Evolutionary conservation across 345 rosid species (phyloP), one percentile per base, ranked within the genome.

Genomic region (Eucalyptus globulus): DNA sequence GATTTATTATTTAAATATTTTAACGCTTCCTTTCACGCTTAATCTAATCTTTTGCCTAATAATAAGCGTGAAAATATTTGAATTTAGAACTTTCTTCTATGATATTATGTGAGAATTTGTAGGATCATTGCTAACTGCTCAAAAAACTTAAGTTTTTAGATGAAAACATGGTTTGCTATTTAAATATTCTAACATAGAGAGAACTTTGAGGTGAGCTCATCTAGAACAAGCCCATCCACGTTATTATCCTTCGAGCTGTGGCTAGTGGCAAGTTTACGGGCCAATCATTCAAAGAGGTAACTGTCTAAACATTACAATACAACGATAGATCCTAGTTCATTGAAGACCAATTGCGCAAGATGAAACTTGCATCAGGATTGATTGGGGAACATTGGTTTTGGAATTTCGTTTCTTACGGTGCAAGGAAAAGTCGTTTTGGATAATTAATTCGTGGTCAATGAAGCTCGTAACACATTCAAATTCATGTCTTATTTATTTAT

Each of bases 111-210:
- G 4, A 51, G 0, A 51, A 51, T 51, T 51, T 51, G 22, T 51
- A 4, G 0, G 3, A 17, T 0, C 9, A 51, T 8, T 17, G 22
- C 9, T 0, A 51, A 51, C 54, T 51, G 2, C 54, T 51, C 2
- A 51, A 51, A 51, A 51, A 51, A 2, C 4, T 51, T 51, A 51
- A 51, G 9, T 51, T 51, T 51, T 17, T 51, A 51, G 9, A 17
- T 51, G 0, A 51, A 51, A 51, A 0, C 1, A 0, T 51, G 0
- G 0, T 51, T 51, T 51, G 7, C 0, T 51, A 51, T 51, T 51
- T 17, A 7, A 51, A 51, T 51, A 51, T 51, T 51, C 0, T 17
- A 51, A 51, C 9, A 51, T 51, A 58, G 2, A 58, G 29, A 58
- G 29, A 58, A 58, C 62, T 58, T 24, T 58, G 29, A 24, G 62